Percentiles rank a stretch among this genome's conserved stretches.
phyloP scores from a whole-genome alignment of 306 rosid genomes.

The Macrotyloma uniflorum region DNA sequence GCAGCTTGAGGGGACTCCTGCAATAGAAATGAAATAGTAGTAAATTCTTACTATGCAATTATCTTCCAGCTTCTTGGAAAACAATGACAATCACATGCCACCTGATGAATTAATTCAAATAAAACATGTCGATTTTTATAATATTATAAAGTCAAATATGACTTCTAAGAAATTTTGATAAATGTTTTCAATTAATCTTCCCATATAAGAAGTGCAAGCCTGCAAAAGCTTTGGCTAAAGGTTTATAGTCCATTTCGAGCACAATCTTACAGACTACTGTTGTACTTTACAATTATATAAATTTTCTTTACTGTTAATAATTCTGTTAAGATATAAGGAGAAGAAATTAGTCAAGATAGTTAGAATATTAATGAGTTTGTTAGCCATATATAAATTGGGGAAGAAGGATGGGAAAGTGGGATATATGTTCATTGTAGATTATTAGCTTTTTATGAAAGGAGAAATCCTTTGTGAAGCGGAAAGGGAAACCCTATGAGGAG shows the following conservation, averaged over 20 bases:
- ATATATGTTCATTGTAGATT: no score
- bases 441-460: no score
- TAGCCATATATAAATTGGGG: no score
- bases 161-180: not conserved
- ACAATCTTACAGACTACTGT: not conserved
- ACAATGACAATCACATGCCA: slow-evolving; percentile 8
- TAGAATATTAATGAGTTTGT: no score
- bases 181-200: not conserved
- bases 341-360: no score
- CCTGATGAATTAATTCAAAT: slow-evolving; percentile 6
- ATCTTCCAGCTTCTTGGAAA: not conserved
- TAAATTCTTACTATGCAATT: slow-evolving; percentile 18
- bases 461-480: no score
- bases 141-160: slow-evolving; percentile 3
- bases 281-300: not conserved
- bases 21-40: slow-evolving; percentile 36
- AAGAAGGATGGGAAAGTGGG: no score
- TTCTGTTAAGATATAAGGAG: not conserved
- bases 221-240: slow-evolving; percentile 1
- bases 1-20: slow-evolving; percentile 99
- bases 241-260: slow-evolving; percentile 23
- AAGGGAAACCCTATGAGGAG: no score
- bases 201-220: not conserved
- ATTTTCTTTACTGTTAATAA: not conserved
- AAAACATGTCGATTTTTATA: not conserved